Conservation (phyloP, 1,284 basidiomycete species). For the Ustilago loliicola region DNA sequence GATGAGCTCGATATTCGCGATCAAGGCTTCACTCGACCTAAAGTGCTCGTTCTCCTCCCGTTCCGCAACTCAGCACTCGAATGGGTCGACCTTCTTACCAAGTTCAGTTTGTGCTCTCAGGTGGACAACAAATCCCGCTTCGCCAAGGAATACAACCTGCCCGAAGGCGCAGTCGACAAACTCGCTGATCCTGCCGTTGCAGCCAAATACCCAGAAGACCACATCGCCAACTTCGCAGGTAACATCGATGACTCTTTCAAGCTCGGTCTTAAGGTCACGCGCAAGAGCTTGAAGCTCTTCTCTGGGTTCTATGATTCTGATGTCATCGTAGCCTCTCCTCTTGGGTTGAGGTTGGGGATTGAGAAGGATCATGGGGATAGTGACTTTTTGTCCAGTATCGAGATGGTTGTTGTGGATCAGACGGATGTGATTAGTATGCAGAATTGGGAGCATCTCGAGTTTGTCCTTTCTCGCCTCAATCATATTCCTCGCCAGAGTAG, state of each 20-base stretch:
- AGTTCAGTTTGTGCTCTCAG: conserved; percentile 58
- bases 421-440: conserved; percentile 95
- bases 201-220: conserved; percentile 87
- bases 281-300: conserved; percentile 88
- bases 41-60: conserved; percentile 89
- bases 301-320: conserved; percentile 91
- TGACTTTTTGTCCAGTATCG: conserved; percentile 93
- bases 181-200: conserved; percentile 74
- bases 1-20: conserved; percentile 75
- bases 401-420: conserved; percentile 92
- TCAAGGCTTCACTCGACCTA: conserved; percentile 97
- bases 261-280: conserved; percentile 90
- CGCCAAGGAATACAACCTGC: conserved; percentile 83
- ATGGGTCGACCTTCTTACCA: conserved; percentile 74
- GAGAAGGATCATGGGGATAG: conserved; percentile 85
- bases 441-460: conserved; percentile 98
- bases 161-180: conserved; percentile 84
- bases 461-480: conserved; percentile 86
- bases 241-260: conserved; percentile 97
- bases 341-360: conserved; percentile 89
- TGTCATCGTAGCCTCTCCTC: conserved; percentile 90
- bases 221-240: conserved; percentile 93
- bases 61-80: conserved; percentile 88
- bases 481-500: conserved; percentile 90
- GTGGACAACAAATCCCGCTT: conserved; percentile 82